Evolutionary conservation across 2,329 filamentous ascomycete genomes (phyloP).

Genomic region (Calonectria hongkongensis): DNA sequence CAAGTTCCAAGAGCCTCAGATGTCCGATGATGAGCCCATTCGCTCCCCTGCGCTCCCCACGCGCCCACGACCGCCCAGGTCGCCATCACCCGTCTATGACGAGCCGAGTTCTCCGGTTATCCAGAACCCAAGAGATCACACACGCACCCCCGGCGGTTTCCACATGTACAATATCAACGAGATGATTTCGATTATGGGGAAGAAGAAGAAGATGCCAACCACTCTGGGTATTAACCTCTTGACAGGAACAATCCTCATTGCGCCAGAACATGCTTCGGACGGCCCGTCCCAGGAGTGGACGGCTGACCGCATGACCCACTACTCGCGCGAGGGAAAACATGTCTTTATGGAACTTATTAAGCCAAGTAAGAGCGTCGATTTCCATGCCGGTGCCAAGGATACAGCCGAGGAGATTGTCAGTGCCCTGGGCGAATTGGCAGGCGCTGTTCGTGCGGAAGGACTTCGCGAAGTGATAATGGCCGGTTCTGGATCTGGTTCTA

Average conservation of each 20-base stretch:
- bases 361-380: slow-evolving; percentile 96
- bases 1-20: slow-evolving; percentile 53
- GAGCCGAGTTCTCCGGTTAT: slow-evolving; percentile 47
- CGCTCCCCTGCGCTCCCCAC: slow-evolving; percentile 63
- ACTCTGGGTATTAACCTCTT: slow-evolving; percentile 94
- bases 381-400: slow-evolving; percentile 97
- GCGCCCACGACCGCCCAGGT: slow-evolving; percentile 54
- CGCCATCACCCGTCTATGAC: slow-evolving; percentile 50
- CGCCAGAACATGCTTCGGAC: slow-evolving; percentile 88
- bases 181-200: slow-evolving; percentile 97
- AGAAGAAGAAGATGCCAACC: slow-evolving; percentile 99
- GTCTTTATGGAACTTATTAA: slow-evolving; percentile 95
- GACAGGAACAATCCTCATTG: slow-evolving; percentile 92
- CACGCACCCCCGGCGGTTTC: slow-evolving; percentile 84
- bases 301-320: slow-evolving; percentile 96
- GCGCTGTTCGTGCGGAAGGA: slow-evolving; percentile 87
- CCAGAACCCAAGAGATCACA: slow-evolving; percentile 63
- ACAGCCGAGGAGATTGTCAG: slow-evolving; percentile 95
- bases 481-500: slow-evolving; percentile 78
- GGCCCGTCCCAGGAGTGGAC: slow-evolving; percentile 94
- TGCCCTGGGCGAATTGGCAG: slow-evolving; percentile 91
- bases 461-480: slow-evolving; percentile 91
- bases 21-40: slow-evolving; percentile 57
- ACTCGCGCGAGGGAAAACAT: slow-evolving; percentile 98
- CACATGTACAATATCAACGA: slow-evolving; percentile 98